Evolutionary conservation across 805 yeast genomes (phyloP), one percentile per base, ranked within the genome.

Genomic region (Candida krabiensis): DNA sequence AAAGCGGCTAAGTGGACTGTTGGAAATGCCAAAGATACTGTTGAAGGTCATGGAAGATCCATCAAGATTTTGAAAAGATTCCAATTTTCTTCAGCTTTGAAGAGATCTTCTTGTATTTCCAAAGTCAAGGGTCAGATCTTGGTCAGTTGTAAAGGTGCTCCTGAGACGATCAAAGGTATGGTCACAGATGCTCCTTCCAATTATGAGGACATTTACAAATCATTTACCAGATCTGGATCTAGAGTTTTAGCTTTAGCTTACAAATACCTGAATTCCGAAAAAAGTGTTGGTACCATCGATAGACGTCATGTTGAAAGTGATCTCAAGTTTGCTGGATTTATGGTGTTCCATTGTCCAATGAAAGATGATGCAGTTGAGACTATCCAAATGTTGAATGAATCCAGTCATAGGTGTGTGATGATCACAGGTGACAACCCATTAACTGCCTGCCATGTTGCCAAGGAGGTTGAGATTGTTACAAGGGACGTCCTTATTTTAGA

Each of bases 351-450:
- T 61, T 90, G 98, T 70, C 99, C 99, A 14, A 77, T 93, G 75
- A 93, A 93, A 64, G 75, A 73, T 25, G 99, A 93, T 67, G 99
- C 99, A 25, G 70, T 87, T 59, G 95, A 81, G 50, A 84, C 96
- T 28, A 81, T 93, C 50, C 73, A 79, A 56, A 91, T 89, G 97
- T 74, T 93, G 64, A 91, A 88, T 64, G 95, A 88, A 58, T 89
- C 97, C 1, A 80, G 91, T 38, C 99, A 93, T 63, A 88, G 99
- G 60, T 86, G 88, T 61, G 80, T 93, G 29, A 93, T 93, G 99
- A 93, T 93, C 52, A 93, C 99, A 33, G 99, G 99, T 73, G 99
- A 93, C 66, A 93, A 91, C 64, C 97, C 99, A 27, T 77, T 93
- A 58, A 93, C 99, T 50, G 99, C 99, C 22, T 93, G 93, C 44